Percentiles rank a stretch among this genome's conserved stretches.
phyloP scores from a whole-genome alignment of 768 basidiomycete species.

The Mycena kentingensis region DNA sequence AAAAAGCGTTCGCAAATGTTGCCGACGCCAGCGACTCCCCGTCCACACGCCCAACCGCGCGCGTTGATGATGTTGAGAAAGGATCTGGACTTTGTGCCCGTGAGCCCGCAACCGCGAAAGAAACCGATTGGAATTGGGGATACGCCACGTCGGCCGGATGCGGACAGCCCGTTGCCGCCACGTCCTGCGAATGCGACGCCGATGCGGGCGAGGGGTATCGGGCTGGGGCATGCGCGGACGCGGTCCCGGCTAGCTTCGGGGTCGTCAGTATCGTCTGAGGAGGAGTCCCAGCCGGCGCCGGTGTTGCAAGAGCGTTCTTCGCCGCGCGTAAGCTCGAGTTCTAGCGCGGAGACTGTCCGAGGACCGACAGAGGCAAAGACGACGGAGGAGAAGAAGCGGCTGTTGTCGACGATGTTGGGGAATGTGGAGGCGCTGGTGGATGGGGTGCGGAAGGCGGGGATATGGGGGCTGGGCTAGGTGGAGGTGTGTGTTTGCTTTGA shows the following conservation, averaged over 20 bases:
- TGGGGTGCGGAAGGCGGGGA: slow-evolving; percentile 81
- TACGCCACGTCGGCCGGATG: no score
- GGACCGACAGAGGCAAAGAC: slow-evolving; percentile 43
- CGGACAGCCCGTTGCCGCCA: no score
- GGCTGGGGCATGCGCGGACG: slow-evolving; percentile 16
- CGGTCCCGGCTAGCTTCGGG: slow-evolving; percentile 13
- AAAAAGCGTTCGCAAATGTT: slow-evolving; percentile 37
- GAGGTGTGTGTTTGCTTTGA: no score
- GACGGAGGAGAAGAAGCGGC: slow-evolving; percentile 81
- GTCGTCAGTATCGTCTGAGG: slow-evolving; percentile 1
- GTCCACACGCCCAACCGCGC: slow-evolving; percentile 42
- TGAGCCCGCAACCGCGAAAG: slow-evolving; percentile 73
- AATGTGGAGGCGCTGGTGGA: slow-evolving; percentile 92
- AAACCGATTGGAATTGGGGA: slow-evolving; percentile 34
- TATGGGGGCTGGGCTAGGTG: slow-evolving; percentile 86
- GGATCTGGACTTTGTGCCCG: slow-evolving; percentile 74
- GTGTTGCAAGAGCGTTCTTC: not conserved
- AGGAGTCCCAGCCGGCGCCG: not conserved
- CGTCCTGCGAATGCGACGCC: no score
- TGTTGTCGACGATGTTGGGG: slow-evolving; percentile 80
- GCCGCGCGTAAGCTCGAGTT: not conserved
- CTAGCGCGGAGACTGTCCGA: slow-evolving; percentile 12
- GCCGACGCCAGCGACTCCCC: slow-evolving; percentile 25
- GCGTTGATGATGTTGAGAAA: slow-evolving; percentile 66
- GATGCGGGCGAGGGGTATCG: not conserved